Evolutionary conservation across 2,329 filamentous ascomycete genomes (phyloP), one percentile per base, ranked within the genome.

Genomic region (Hirsutella minnesotensis): DNA sequence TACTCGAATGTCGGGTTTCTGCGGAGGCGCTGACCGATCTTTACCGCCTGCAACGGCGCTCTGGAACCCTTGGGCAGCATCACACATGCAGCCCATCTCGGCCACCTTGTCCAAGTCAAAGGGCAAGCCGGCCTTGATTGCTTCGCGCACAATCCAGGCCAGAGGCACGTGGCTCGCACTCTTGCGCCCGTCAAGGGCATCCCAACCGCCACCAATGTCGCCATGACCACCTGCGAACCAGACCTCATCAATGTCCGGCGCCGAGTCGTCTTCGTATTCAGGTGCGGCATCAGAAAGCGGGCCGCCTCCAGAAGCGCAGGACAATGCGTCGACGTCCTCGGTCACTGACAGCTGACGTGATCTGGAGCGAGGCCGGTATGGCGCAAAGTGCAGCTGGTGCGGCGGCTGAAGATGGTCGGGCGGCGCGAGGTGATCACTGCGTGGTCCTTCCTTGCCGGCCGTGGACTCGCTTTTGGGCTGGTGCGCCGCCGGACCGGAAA

Each of bases 161-260:
- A 86, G 66, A 0, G 81, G 79, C 2, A 80, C 70, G 51, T 86
- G 81, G 49, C 79, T 83, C 20, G 83, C 67, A 8, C 79, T 71
- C 54, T 84, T 83, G 20, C 67, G 70, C 1, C 67, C 66, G 0
- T 66, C 58, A 0, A 75, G 62, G 4, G 73, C 63, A 40, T 75
- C 73, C 84, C 83, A 88, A 0, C 85, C 85, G 9, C 85, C 85
- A 1, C 85, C 85, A 24, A 89, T 78, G 48, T 90, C 85, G 2
- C 77, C 85, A 48, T 94, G 86, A 10, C 81, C 79, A 9, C 86
- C 86, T 0, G 84, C 71, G 53, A 92, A 92, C 81, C 82, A 86
- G 1, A 90, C 74, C 53, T 92, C 86, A 46, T 85, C 75, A 39
- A 90, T 82, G 50, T 90, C 83, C 53, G 89, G 1, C 71, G 70